Evolutionary conservation across 176 grass and related monocot genomes (phyloP).

Genomic region (Rhynchospora tenuis): DNA sequence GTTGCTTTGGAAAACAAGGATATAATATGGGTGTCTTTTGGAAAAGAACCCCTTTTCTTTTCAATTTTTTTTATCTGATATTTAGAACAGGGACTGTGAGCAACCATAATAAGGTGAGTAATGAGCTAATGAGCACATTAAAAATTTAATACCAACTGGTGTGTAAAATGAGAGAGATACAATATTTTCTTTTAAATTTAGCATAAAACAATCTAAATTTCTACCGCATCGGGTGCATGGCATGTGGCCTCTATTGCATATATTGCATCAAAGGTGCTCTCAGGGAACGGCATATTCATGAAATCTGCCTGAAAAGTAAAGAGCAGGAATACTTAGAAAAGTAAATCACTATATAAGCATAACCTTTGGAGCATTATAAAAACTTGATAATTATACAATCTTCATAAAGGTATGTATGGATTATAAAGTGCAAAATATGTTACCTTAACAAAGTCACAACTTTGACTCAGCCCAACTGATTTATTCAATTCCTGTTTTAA

Average conservation of each 20-base stretch:
- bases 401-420: neutral
- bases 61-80: neutral
- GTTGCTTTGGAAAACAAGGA: too few species aligned
- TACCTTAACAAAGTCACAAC: constrained; percentile 92
- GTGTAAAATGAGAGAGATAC: neutral
- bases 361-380: neutral
- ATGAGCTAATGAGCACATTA: too few species aligned
- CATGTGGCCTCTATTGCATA: constrained; percentile 59
- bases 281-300: constrained; percentile 69
- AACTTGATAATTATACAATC: neutral
- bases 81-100: neutral
- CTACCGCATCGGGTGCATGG: constrained; percentile 55
- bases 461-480: constrained; percentile 51
- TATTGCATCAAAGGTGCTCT: constrained; percentile 41
- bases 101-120: neutral
- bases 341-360: neutral
- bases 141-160: neutral
- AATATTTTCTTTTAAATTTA: neutral
- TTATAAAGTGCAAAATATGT: neutral
- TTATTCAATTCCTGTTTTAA: constrained; percentile 60
- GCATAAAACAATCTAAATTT: neutral
- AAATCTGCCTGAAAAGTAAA: constrained; percentile 54
- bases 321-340: neutral
- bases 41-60: neutral
- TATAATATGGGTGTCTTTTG: neutral